Base-by-base conservation (phyloP, 2,329 filamentous ascomycete genomes). In the Diaporthe australafricana region DNA sequence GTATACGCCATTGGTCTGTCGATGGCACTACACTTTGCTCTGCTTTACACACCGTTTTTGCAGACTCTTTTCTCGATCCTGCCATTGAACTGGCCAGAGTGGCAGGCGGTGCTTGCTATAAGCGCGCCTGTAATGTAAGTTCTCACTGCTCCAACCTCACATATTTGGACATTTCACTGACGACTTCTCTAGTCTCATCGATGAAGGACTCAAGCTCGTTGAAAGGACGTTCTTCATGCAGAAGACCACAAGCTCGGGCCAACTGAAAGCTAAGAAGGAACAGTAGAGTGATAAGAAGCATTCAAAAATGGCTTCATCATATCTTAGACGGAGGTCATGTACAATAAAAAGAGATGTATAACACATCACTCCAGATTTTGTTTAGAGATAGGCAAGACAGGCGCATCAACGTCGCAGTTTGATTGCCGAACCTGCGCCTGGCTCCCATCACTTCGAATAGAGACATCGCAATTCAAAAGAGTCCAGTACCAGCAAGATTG, bases 81-180 rank as follows among this genome's bases (percentile, higher is more conserved):
- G 74, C 95, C 96, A 12, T 84, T 99, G 76, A 92, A 96, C 80
- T 90, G 89, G 89, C 87, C 84, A 25, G 96, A 99, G 84, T 99
- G 96, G 96, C 91, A 94, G 84, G 95, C 97, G 22, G 96, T 99
- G 57, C 79, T 98, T 75, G 83, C 87, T 40, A 96, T 98, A 80
- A 98, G 95, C 83, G 91, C 92, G 22, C 96, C 96, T 53, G 97
- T 99, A 75, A 93, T 99, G 91, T 94, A 88, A 93, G 94, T 89
- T 74, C 47, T 17, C 14, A 5, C 5, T 20, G 40, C 35, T 65
- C 53, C 30, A 30, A 40, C 16, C 5, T 8, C 16, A 42, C 42
- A 17, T 22, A 4, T n/a, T 30, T 42, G 52, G 63, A 72, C 50
- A 47, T 74, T 38, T 69, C 62, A 22, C 71, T 72, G n/a, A 66